phyloP scores from a whole-genome alignment of 305 asterid genomes.

The Plantago lanceolata region DNA sequence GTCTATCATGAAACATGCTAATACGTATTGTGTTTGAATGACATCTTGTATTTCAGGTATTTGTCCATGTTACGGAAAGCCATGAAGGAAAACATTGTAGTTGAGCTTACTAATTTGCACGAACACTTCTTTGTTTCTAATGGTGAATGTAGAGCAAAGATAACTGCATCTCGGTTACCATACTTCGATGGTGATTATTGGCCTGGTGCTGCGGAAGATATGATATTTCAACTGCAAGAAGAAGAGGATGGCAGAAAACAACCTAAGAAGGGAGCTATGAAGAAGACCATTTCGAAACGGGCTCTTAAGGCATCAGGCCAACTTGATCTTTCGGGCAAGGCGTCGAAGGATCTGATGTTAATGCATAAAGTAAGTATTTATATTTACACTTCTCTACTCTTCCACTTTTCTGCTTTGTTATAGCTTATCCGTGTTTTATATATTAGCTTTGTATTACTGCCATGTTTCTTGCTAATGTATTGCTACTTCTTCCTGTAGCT shows the following conservation, averaged over 20 bases:
- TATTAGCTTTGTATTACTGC: not conserved
- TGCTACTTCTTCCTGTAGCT: conserved; percentile 51
- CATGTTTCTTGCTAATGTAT: conserved; percentile 16
- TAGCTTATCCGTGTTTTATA: too few relatives aligned
- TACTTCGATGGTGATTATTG: conserved; percentile 99
- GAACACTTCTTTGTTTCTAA: conserved; percentile 81
- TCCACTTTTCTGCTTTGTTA: not conserved
- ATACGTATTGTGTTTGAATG: conserved; percentile 19
- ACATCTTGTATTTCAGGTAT: conserved; percentile 63
- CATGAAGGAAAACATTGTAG: conserved; percentile 74
- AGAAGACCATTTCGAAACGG: conserved; percentile 76
- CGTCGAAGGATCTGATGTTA: conserved; percentile 76
- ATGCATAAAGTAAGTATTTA: conserved; percentile 75
- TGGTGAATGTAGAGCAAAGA: conserved; percentile 87
- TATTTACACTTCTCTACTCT: conserved; percentile 17
- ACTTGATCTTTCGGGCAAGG: conserved; percentile 82
- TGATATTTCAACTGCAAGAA: conserved; percentile 80
- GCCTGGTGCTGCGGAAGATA: conserved; percentile 99
- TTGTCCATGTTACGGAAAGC: conserved; percentile 95
- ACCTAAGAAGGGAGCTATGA: conserved; percentile 64
- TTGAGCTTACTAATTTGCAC: conserved; percentile 76
- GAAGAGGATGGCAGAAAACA: conserved; percentile 91
- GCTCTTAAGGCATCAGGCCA: conserved; percentile 91
- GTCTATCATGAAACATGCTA: conserved; percentile 14
- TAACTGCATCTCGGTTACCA: conserved; percentile 93